Evolutionary conservation across 805 yeast species (phyloP).

Genomic region (Saccharomyces mikatae): DNA sequence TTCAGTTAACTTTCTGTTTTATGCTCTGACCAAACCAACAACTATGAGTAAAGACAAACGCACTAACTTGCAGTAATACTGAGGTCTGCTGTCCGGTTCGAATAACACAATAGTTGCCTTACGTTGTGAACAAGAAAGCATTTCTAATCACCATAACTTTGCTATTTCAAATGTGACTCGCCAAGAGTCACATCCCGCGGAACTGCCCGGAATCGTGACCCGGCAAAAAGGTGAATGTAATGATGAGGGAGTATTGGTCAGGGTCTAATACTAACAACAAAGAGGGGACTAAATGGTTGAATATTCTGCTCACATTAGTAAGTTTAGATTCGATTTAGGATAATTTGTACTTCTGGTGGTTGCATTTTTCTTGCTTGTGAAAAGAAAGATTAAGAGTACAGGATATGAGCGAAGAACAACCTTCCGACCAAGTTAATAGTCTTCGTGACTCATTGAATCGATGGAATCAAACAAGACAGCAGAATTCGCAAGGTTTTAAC

Average conservation of each 20-base stretch:
- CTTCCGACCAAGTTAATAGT: slow-evolving; percentile 15
- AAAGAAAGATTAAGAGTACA: neutral
- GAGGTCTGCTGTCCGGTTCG: neutral
- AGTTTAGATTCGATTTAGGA: neutral
- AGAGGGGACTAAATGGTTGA: neutral
- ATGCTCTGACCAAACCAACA: neutral
- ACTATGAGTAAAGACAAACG: neutral
- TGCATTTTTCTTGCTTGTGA: neutral
- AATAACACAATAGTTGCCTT: neutral
- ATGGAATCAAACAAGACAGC: slow-evolving; percentile 31
- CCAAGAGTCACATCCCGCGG: neutral
- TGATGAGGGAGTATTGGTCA: neutral
- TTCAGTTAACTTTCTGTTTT: neutral
- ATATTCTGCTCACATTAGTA: neutral
- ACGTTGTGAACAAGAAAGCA: neutral
- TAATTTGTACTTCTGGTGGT: neutral
- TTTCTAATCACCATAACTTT: neutral
- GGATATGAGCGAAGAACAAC: slow-evolving; percentile 8
- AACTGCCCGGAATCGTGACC: neutral
- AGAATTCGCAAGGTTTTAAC: slow-evolving; percentile 20
- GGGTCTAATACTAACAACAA: neutral
- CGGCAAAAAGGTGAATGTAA: neutral
- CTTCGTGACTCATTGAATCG: slow-evolving; percentile 35
- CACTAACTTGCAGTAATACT: neutral
- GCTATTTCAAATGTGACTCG: neutral